Evolutionary conservation across 2,329 filamentous ascomycete genomes (phyloP), one percentile per base, ranked within the genome.

Genomic region (Colletotrichum aenigma): DNA sequence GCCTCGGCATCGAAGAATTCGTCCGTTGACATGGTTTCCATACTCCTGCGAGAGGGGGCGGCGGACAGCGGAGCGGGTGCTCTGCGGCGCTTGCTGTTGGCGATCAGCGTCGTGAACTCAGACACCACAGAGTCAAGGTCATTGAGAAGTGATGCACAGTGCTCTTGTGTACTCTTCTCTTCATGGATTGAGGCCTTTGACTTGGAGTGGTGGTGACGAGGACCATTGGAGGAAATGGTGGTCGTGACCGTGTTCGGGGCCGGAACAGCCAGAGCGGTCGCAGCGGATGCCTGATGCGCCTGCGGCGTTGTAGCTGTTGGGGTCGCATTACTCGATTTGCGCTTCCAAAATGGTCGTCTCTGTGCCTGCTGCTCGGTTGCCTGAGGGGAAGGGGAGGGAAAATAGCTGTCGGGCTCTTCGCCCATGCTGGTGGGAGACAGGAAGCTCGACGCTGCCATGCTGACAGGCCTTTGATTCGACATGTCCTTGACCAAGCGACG

Each of bases 1-100:
- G 92, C 93, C 80, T 94, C 93, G 2, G 97, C 97, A 83, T 99
- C 97, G 80, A 98, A 99, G 85, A 98, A 99, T 82, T 98, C 96
- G 72, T 98, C 95, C 3, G 94, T 94, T 26, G 90, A 90, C 34
- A 93, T 89, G 0, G 96, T 98, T 77, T 98, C 96, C 70, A 97
- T 91, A 81, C 96, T 98, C 80, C 90, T 88, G 48, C 89, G 86
- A 10, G 87, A 86, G 6, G 61, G 66, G 1, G 83, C 82, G 66
- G 78, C 83, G 9, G 92, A 88, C 24, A 85, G 80, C 7, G 93
- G 88, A 15, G 86, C 83, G 7, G 89, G 89, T 70, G 91, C 85
- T 58, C 96, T 92, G 66, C 96, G 91, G 52, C 94, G 91, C 83
- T 97, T 98, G 85, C 93, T 97, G 81, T 94, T 94, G 9, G 90